Evolutionary conservation across 768 basidiomycete genomes (phyloP).

Genomic region (Collybia sordida): DNA sequence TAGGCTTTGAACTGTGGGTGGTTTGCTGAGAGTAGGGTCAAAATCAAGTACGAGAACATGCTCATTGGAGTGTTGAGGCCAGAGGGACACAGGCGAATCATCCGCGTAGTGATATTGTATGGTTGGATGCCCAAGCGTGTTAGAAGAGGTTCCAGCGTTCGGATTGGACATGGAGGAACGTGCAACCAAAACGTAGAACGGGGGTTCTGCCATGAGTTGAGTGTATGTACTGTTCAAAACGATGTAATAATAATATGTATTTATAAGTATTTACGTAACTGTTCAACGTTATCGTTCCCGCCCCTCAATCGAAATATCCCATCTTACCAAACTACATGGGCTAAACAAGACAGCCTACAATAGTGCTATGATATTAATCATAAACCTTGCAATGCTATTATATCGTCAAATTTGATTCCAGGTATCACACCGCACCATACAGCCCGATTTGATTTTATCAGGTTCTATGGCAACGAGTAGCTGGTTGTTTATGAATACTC

Average conservation of each 20-base stretch:
- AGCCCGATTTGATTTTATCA: neutral
- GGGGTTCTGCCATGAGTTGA: constrained; percentile 32
- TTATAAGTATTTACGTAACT: too few relatives aligned
- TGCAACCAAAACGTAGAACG: constrained; percentile 70
- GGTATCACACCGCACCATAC: neutral
- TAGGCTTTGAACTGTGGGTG: constrained; percentile 51
- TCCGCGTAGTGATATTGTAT: constrained; percentile 85
- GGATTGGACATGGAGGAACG: constrained; percentile 46
- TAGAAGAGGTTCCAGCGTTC: constrained; percentile 33
- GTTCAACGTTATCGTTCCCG: too few relatives aligned
- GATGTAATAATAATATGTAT: too few relatives aligned
- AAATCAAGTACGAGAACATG: constrained; percentile 76
- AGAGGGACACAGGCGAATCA: constrained; percentile 65
- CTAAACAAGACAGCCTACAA: too few relatives aligned
- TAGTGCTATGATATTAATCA: too few relatives aligned
- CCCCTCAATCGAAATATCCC: too few relatives aligned
- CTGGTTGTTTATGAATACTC: too few relatives aligned
- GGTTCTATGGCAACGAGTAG: too few relatives aligned
- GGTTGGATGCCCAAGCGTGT: constrained; percentile 61
- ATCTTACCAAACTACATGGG: too few relatives aligned
- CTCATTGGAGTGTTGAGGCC: constrained; percentile 61
- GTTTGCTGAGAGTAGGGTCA: constrained; percentile 39
- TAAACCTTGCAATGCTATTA: too few relatives aligned
- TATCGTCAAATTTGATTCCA: neutral
- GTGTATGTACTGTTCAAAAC: constrained; percentile 16